These are phyloP conservation scores for Golubevia pallescens DNA, from an alignment of 1,284 basidiomycete species.

Conservation along the genomic window DNA sequence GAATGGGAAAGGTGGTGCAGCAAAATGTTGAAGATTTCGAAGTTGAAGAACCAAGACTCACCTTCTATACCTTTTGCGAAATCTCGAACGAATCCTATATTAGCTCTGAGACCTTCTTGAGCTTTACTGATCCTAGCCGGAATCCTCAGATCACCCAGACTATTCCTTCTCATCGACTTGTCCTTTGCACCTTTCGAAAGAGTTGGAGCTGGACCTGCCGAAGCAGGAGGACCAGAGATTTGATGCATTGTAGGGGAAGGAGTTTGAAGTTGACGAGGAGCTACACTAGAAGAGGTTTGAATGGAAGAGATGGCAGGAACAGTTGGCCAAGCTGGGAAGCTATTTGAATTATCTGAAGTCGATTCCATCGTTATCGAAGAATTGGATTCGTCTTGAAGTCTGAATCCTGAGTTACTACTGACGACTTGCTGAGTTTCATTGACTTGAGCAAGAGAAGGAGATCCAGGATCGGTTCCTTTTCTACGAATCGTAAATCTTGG, in stretches of 20 bases:
- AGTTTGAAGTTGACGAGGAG: background rate
- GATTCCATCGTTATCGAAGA: too few relatives aligned
- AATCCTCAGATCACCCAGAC: constrained; percentile 42
- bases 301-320: background rate
- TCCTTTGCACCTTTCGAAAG: background rate
- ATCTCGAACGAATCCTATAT: constrained; percentile 35
- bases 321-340: background rate
- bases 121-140: constrained; percentile 41
- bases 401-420: background rate
- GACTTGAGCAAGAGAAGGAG: background rate
- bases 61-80: constrained; percentile 40
- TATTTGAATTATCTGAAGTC: background rate
- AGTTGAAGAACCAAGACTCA: constrained; percentile 5
- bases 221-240: background rate
- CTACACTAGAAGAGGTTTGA: background rate
- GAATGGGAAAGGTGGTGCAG: too few relatives aligned
- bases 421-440: background rate
- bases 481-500: background rate
- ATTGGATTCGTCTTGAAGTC: too few relatives aligned
- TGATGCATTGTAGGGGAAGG: background rate
- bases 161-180: constrained; percentile 21
- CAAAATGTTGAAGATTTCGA: background rate
- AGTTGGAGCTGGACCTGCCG: background rate
- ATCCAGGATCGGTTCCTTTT: background rate
- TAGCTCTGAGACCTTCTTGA: constrained; percentile 30